phyloP scores from a whole-genome alignment of 106 monocot genomes.

The Acorus gramineus region DNA sequence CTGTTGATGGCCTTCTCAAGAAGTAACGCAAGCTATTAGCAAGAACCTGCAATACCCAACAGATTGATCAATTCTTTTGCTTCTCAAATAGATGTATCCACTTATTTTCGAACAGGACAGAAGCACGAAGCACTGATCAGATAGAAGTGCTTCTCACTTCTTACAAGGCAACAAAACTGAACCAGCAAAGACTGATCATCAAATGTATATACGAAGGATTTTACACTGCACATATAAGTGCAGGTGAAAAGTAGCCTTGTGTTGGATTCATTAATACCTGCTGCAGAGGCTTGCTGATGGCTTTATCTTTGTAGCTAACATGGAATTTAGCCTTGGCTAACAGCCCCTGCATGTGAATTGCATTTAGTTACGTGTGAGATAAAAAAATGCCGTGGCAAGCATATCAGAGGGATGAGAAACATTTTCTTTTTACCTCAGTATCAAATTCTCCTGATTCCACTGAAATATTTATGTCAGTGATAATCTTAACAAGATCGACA shows the following conservation, averaged over 20 bases:
- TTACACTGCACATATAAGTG: too few relatives aligned
- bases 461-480: slow-evolving; percentile 76
- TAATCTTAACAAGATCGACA: slow-evolving; percentile 83
- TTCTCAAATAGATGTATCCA: too few relatives aligned
- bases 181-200: too few relatives aligned
- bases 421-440: slow-evolving; percentile 48
- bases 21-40: slow-evolving; percentile 83
- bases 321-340: slow-evolving; percentile 94
- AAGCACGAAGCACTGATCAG: too few relatives aligned
- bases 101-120: too few relatives aligned
- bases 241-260: not conserved
- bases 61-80: not conserved
- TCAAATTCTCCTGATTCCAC: slow-evolving; percentile 94
- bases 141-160: too few relatives aligned
- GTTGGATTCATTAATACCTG: slow-evolving; percentile 24
- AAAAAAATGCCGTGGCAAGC: not conserved
- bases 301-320: slow-evolving; percentile 69
- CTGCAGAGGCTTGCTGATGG: slow-evolving; percentile 61
- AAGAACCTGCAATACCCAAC: slow-evolving; percentile 41
- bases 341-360: slow-evolving; percentile 44
- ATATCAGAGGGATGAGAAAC: not conserved
- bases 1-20: slow-evolving; percentile 84
- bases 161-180: too few relatives aligned
- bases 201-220: too few relatives aligned
- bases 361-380: not conserved